phyloP scores from a whole-genome alignment of 371 early-diverging fungal genomes.

The Mortierella sp. region DNA sequence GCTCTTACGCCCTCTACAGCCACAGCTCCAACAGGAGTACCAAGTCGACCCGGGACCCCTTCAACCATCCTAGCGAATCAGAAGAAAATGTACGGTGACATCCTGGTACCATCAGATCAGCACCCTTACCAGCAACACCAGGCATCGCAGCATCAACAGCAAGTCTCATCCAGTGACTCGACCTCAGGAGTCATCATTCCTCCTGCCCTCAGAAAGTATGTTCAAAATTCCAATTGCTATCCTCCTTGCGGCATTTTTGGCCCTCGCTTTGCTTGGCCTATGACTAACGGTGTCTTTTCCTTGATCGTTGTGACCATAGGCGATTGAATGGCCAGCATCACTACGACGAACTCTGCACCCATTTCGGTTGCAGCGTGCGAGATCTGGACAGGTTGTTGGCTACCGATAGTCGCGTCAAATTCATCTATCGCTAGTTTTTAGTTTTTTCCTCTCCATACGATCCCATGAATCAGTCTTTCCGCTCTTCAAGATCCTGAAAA shows the following conservation, averaged over 20 bases:
- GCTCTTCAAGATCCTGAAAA: background rate
- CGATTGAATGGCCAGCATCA: slow-evolving; percentile 78
- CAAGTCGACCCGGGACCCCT: slow-evolving; percentile 7
- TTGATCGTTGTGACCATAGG: slow-evolving; percentile 22
- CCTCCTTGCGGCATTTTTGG: background rate
- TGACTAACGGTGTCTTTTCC: background rate
- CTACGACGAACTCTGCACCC: slow-evolving; percentile 81
- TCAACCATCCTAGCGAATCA: background rate
- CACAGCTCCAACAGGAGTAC: background rate
- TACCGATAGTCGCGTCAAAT: slow-evolving; percentile 50
- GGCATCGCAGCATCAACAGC: slow-evolving; percentile 11
- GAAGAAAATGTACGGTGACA: slow-evolving; percentile 34
- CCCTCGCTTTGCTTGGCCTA: background rate
- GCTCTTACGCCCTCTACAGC: slow-evolving; percentile 24
- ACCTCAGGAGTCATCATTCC: slow-evolving; percentile 29
- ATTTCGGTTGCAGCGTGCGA: slow-evolving; percentile 70
- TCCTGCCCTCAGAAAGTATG: slow-evolving; percentile 38
- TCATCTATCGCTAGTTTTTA: slow-evolving; percentile 40
- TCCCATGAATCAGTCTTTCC: background rate
- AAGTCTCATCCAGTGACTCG: slow-evolving; percentile 10
- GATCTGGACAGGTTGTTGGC: slow-evolving; percentile 68
- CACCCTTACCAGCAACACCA: slow-evolving; percentile 1
- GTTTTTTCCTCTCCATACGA: background rate
- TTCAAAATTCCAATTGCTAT: background rate
- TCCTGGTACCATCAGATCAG: slow-evolving; percentile 30